phyloP scores from a whole-genome alignment of 176 grass and related monocot genomes.

The Aegilops sharonensis region DNA sequence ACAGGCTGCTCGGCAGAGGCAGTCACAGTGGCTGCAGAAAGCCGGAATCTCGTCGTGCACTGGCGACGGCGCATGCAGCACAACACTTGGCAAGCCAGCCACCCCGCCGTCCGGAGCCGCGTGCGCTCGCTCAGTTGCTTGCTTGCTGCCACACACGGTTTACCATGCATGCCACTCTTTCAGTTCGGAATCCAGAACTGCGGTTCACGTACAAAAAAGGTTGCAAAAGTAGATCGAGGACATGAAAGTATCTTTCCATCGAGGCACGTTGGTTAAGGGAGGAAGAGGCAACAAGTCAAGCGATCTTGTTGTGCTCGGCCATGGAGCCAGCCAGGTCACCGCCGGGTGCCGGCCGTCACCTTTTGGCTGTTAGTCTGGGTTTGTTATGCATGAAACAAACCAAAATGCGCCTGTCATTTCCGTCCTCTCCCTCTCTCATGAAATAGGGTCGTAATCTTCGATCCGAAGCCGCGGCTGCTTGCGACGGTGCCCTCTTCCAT shows the following conservation, averaged over 20 bases:
- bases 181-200: neutral
- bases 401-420: neutral
- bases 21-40: neutral
- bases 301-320: no score
- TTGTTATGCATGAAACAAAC: neutral
- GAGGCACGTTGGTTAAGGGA: no score
- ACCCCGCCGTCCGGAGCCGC: no score
- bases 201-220: neutral
- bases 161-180: neutral
- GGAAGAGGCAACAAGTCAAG: no score
- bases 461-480: neutral
- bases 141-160: no score
- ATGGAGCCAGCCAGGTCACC: neutral
- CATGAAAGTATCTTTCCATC: no score
- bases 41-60: constrained; percentile 1
- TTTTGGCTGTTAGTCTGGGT: neutral
- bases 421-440: neutral
- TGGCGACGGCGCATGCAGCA: no score
- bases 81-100: no score
- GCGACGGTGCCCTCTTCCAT: neutral
- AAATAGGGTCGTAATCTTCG: no score
- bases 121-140: no score
- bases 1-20: neutral
- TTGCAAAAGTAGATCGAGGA: no score
- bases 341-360: neutral